Percentiles rank a stretch among this genome's conserved stretches.
Conservation (phyloP, 108 stramenopile species). For the Chaetoceros tenuissimus region DNA sequence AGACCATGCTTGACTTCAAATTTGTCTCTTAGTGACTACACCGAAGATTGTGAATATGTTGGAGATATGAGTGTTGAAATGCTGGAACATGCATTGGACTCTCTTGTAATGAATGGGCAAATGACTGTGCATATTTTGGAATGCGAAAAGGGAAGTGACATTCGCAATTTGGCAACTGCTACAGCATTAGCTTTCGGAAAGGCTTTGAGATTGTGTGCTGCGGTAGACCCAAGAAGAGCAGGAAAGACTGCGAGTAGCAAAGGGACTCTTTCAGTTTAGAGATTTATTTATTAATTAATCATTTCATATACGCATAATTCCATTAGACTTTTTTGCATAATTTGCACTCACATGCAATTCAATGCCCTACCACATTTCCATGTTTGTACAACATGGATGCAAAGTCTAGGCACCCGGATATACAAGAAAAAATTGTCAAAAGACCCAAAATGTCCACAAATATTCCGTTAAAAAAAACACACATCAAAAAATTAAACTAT, state of each 20-base stretch:
- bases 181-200: constrained; percentile 63
- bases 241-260: constrained; percentile 77
- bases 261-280: constrained; percentile 78
- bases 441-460: too few relatives aligned
- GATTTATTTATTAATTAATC: too few relatives aligned
- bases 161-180: constrained; percentile 37
- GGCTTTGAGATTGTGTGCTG: constrained; percentile 58
- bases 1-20: constrained; percentile 72
- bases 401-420: too few relatives aligned
- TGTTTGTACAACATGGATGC: too few relatives aligned
- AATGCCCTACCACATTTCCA: too few relatives aligned
- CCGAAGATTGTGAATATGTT: constrained; percentile 31
- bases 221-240: constrained; percentile 70
- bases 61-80: constrained; percentile 79
- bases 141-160: constrained; percentile 10
- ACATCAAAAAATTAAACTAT: too few relatives aligned
- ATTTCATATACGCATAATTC: too few relatives aligned
- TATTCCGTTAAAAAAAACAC: too few relatives aligned
- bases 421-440: too few relatives aligned
- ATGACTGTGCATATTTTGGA: constrained; percentile 88
- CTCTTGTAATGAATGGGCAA: constrained; percentile 76
- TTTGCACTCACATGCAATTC: too few relatives aligned
- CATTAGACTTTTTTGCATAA: too few relatives aligned
- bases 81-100: constrained; percentile 87
- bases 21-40: constrained; percentile 23